Evolutionary conservation across 129 eudicot species (phyloP).

Genomic region (carrot (Daucus carota)): DNA sequence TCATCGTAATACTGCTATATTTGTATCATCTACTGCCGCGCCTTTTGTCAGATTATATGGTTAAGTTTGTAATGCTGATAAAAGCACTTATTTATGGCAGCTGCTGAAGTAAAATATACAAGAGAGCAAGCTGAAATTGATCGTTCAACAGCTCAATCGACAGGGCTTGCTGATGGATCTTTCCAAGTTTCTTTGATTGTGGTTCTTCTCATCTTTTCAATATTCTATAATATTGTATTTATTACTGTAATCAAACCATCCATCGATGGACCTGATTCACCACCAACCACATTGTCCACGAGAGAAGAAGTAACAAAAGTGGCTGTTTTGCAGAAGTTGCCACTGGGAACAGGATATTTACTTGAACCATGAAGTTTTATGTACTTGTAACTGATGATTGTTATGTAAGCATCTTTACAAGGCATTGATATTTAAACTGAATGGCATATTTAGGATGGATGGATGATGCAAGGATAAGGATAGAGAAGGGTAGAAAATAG

Average conservation of each 20-base stretch:
- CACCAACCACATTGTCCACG: constrained; percentile 5
- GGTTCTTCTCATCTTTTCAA: constrained; percentile 26
- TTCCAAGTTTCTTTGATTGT: constrained; percentile 14
- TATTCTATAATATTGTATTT: constrained; percentile 36
- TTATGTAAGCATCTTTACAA: neutral
- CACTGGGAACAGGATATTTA: neutral
- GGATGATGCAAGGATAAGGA: too few relatives aligned
- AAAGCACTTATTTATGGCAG: constrained; percentile 6
- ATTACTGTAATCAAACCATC: constrained; percentile 37
- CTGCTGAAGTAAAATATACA: constrained; percentile 16
- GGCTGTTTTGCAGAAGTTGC: neutral
- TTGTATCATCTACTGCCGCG: neutral
- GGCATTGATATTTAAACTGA: neutral
- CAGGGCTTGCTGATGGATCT: constrained; percentile 19
- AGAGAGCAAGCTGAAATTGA: constrained; percentile 14
- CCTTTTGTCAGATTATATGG: too few relatives aligned
- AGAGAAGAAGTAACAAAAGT: constrained; percentile 5
- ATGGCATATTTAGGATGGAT: neutral
- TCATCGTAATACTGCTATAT: too few relatives aligned
- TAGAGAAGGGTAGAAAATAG: too few relatives aligned
- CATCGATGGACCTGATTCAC: constrained; percentile 27
- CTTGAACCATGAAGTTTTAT: neutral
- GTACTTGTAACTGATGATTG: neutral
- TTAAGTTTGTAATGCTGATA: neutral
- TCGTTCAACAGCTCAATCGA: neutral